phyloP scores from a whole-genome alignment of 2,329 filamentous ascomycete genomes.

The Phialophora chinensis region DNA sequence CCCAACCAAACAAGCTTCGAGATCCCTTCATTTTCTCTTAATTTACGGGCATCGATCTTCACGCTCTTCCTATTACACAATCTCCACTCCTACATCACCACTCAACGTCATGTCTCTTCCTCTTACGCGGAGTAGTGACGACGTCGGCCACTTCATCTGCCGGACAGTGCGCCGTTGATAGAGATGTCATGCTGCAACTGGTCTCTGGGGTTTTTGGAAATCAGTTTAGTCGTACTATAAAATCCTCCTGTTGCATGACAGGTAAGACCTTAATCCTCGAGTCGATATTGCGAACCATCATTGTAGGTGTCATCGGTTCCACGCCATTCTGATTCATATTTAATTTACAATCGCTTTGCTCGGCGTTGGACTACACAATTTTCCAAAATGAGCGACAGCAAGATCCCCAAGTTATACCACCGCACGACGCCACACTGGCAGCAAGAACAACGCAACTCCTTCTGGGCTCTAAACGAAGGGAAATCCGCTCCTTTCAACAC shows the following conservation, averaged over 20 bases:
- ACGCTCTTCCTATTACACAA: background rate
- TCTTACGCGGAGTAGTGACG: background rate
- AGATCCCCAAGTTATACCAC: conserved; percentile 58
- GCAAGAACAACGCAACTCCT: conserved; percentile 62
- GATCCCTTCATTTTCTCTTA: background rate
- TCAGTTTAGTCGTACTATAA: background rate
- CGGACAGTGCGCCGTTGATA: conserved; percentile 1
- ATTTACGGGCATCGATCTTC: background rate
- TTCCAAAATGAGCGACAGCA: conserved; percentile 49
- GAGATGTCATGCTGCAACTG: background rate
- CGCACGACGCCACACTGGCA: conserved; percentile 61
- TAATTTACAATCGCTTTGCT: background rate
- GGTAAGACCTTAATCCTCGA: background rate
- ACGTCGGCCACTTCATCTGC: conserved; percentile 1
- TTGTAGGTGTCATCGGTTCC: background rate
- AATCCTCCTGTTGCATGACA: background rate
- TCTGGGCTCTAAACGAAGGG: conserved; percentile 61
- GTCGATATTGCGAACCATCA: background rate
- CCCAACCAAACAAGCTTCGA: background rate
- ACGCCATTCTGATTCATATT: background rate
- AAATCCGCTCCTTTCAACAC: conserved; percentile 60
- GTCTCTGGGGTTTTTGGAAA: background rate
- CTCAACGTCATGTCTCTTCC: conserved; percentile 1
- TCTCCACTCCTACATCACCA: conserved; percentile 7
- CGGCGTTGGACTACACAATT: background rate